Conservation (phyloP, 2,329 filamentous ascomycete genomes). For the Pseudogymnoascus sp. region DNA sequence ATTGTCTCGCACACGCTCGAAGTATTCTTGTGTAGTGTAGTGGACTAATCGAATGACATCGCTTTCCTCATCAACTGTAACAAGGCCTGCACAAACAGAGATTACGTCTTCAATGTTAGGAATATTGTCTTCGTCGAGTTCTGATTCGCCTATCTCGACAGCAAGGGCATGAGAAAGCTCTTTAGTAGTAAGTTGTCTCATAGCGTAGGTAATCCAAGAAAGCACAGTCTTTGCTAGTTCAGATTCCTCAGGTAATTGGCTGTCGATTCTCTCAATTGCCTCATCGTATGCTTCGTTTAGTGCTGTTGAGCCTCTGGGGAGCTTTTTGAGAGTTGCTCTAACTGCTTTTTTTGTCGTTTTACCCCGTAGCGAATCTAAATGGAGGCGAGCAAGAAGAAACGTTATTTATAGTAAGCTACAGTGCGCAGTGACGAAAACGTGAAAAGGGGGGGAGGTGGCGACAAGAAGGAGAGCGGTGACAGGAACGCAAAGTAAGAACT, state of each 20-base stretch:
- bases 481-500: too few relatives aligned
- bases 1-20: neutral
- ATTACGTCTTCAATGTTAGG: constrained; percentile 16
- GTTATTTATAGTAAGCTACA: neutral
- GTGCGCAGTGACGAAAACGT: too few relatives aligned
- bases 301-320: neutral
- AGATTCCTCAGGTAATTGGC: neutral
- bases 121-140: neutral
- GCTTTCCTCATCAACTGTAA: constrained; percentile 12
- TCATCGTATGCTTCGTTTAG: neutral
- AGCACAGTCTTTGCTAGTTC: neutral
- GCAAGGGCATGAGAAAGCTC: neutral
- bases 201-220: neutral
- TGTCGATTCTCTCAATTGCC: neutral
- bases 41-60: constrained; percentile 20
- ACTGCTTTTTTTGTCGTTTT: neutral
- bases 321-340: neutral
- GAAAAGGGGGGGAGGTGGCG: too few relatives aligned
- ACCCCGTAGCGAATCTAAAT: neutral
- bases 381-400: neutral
- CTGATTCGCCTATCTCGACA: neutral
- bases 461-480: too few relatives aligned
- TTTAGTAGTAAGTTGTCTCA: neutral
- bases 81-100: constrained; percentile 20
- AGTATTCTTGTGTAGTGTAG: constrained; percentile 25